Evolutionary conservation across 164 flowering plant species (phyloP).

Genomic region (Litsea cubeba): DNA sequence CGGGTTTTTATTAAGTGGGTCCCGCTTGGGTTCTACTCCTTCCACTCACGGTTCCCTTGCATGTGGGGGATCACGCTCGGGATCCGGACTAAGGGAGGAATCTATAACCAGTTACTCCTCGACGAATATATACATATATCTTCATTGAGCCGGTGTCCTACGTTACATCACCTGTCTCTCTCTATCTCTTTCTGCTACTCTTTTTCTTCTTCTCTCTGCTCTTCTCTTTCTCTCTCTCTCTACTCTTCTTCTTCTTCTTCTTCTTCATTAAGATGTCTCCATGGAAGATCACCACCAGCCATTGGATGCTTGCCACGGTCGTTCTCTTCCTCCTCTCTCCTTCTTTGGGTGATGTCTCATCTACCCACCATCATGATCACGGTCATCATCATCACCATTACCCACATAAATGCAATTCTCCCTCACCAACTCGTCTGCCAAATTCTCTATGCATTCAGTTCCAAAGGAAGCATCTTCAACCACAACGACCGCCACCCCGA

Average conservation of each 20-base stretch:
- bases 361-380: conserved; percentile 2
- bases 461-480: conserved; percentile 22
- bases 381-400: conserved; percentile 12
- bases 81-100: no score
- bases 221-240: background rate
- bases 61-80: no score
- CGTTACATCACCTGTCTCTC: background rate
- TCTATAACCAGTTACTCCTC: no score
- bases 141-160: background rate
- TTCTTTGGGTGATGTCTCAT: background rate
- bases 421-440: conserved; percentile 8
- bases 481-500: conserved; percentile 14
- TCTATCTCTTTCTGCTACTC: background rate
- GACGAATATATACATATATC: no score
- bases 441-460: conserved; percentile 30
- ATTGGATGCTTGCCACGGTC: background rate
- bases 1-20: no score
- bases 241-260: background rate
- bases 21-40: no score
- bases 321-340: background rate
- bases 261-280: background rate
- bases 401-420: conserved; percentile 8
- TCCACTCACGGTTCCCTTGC: no score
- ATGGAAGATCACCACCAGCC: background rate
- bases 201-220: background rate